These are phyloP conservation scores for Hortaea werneckii DNA, from an alignment of 2,329 filamentous ascomycete species.

Conservation along the genomic window DNA sequence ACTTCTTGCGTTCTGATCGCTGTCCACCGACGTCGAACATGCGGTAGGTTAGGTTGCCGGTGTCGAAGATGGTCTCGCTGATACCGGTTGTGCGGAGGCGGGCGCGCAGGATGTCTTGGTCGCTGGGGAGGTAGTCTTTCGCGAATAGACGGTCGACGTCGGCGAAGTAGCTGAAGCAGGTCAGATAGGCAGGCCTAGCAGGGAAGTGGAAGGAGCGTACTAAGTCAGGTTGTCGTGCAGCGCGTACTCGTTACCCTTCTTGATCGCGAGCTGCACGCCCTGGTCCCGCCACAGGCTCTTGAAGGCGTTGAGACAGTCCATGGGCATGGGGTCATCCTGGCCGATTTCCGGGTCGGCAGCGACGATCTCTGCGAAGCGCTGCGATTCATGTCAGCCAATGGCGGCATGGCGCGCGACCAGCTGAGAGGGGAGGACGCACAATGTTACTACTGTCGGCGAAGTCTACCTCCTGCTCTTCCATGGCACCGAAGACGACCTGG, in stretches of 20 bases:
- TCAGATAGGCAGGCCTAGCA: constrained; percentile 4
- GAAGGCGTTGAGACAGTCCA: constrained; percentile 70
- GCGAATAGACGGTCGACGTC: constrained; percentile 54
- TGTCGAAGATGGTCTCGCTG: constrained; percentile 86
- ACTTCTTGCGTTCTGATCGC: constrained; percentile 89
- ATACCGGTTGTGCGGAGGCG: constrained; percentile 89
- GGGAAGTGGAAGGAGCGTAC: constrained; percentile 43
- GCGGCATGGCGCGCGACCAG: too few relatives aligned
- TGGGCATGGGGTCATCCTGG: constrained; percentile 68
- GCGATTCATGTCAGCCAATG: constrained; percentile 17
- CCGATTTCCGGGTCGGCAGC: constrained; percentile 73
- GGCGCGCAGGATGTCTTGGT: constrained; percentile 89
- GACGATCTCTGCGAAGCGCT: constrained; percentile 72
- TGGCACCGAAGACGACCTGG: constrained; percentile 80
- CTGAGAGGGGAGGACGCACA: constrained; percentile 41
- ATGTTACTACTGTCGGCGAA: constrained; percentile 73
- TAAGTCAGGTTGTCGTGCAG: constrained; percentile 92
- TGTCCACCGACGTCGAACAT: constrained; percentile 96
- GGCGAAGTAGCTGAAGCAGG: constrained; percentile 59
- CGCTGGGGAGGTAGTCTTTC: constrained; percentile 73
- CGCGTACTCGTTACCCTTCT: constrained; percentile 91
- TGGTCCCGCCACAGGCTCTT: constrained; percentile 73
- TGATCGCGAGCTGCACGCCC: constrained; percentile 78
- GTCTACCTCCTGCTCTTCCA: constrained; percentile 71
- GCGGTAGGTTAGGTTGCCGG: constrained; percentile 83